A percentile compares a stretch with the other conserved stretches of the same genome.
phyloP scores from a whole-genome alignment of 202 grass and related monocot genomes.

The Setaria viridis region DNA sequence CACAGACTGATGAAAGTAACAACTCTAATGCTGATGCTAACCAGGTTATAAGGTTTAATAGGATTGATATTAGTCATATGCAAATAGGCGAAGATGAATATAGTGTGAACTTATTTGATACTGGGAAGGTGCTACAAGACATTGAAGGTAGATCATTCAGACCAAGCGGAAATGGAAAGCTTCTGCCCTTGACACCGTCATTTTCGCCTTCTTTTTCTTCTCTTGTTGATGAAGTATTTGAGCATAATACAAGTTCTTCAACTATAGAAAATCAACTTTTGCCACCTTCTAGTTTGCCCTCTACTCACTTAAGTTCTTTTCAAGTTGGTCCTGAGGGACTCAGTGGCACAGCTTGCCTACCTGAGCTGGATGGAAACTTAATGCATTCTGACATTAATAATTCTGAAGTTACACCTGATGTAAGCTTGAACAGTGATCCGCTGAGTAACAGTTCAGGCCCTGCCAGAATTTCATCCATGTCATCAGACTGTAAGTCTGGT shows the following conservation, averaged over 20 bases:
- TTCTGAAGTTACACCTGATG: constrained; percentile 38
- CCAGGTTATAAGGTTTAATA: constrained; percentile 59
- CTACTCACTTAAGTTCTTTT: constrained; percentile 50
- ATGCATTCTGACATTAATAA: constrained; percentile 49
- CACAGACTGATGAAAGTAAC: constrained; percentile 53
- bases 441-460: constrained; percentile 53
- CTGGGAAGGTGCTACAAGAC: constrained; percentile 44
- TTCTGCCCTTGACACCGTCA: constrained; percentile 51
- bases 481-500: constrained; percentile 48
- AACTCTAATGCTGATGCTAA: constrained; percentile 55
- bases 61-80: constrained; percentile 72
- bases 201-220: constrained; percentile 63
- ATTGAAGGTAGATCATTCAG: constrained; percentile 49
- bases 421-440: constrained; percentile 43
- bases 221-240: constrained; percentile 77
- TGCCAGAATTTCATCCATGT: constrained; percentile 47
- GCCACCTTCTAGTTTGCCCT: constrained; percentile 48
- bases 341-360: constrained; percentile 3
- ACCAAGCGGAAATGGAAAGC: constrained; percentile 39
- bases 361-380: constrained; percentile 47
- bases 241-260: constrained; percentile 45
- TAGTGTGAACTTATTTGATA: constrained; percentile 60
- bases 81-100: constrained; percentile 68
- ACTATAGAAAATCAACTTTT: constrained; percentile 38
- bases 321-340: constrained; percentile 49